A percentile compares a stretch with the other conserved stretches of the same genome.
These are phyloP conservation scores for Cladosporium colombiae DNA, from an alignment of 2,329 filamentous ascomycete genomes.

Conservation along the genomic window DNA sequence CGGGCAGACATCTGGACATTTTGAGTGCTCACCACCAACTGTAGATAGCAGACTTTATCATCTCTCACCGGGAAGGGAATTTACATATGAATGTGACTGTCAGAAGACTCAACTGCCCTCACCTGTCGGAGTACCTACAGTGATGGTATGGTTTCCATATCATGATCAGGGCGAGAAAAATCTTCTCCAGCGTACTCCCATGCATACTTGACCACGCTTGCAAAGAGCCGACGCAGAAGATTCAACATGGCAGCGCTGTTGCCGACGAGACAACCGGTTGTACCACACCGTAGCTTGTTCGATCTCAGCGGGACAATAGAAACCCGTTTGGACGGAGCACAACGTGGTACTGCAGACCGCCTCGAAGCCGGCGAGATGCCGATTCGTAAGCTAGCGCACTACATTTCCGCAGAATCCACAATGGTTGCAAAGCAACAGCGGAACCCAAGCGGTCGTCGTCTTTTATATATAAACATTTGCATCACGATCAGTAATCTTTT, in stretches of 20 bases:
- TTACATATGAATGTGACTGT: background rate
- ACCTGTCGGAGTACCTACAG: background rate
- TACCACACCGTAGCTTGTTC: background rate
- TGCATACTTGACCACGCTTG: background rate
- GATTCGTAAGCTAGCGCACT: conserved; percentile 1
- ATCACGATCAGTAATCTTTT: background rate
- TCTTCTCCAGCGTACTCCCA: background rate
- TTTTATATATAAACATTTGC: background rate
- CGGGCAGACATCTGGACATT: no score
- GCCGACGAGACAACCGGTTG: background rate
- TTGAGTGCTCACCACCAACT: background rate
- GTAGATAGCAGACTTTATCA: background rate
- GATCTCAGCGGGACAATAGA: background rate
- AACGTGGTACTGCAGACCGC: background rate
- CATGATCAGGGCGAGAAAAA: background rate
- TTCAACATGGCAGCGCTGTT: background rate
- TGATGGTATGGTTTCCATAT: background rate
- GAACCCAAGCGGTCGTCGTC: background rate
- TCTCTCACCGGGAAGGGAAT: background rate
- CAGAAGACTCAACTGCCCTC: background rate
- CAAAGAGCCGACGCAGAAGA: background rate
- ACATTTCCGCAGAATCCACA: background rate
- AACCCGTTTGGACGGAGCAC: background rate
- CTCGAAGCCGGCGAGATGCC: background rate
- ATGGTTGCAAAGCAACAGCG: conserved; percentile 2